Conservation (phyloP, 192 early-diverging fungal genomes). For the Anaeromyces robustus region DNA sequence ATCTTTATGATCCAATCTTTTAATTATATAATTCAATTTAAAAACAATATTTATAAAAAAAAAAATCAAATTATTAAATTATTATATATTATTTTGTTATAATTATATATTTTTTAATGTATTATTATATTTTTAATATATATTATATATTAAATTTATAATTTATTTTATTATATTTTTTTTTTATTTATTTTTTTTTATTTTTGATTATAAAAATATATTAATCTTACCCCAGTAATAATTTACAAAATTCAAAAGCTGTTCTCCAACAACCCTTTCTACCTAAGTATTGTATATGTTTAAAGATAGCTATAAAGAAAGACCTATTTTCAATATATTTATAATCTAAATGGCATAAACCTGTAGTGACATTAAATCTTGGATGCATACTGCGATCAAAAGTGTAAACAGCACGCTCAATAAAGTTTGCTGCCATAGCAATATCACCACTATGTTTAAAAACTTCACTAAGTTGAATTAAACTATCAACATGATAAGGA, state of each 20-base stretch:
- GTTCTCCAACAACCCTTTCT: conserved; percentile 90
- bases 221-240: conserved; percentile 23
- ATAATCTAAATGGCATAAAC: conserved; percentile 53
- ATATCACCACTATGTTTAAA: conserved; percentile 73
- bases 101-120: neutral
- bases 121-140: too few species aligned
- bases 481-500: conserved; percentile 78
- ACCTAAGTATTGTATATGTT: conserved; percentile 69
- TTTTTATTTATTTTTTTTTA: too few species aligned
- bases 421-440: conserved; percentile 57
- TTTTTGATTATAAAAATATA: too few species aligned
- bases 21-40: neutral
- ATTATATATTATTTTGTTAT: neutral
- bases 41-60: too few species aligned
- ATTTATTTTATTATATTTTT: too few species aligned
- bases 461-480: conserved; percentile 74
- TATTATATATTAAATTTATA: neutral
- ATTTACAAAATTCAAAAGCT: conserved; percentile 75
- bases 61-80: neutral
- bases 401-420: conserved; percentile 74
- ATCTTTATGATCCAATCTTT: conserved; percentile 51
- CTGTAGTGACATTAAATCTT: conserved; percentile 48
- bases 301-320: conserved; percentile 64
- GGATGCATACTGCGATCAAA: conserved; percentile 71
- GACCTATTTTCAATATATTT: conserved; percentile 59